These are phyloP conservation scores for Metrosideros polymorpha DNA, from an alignment of 441 rosid species.

Conservation along the genomic window DNA sequence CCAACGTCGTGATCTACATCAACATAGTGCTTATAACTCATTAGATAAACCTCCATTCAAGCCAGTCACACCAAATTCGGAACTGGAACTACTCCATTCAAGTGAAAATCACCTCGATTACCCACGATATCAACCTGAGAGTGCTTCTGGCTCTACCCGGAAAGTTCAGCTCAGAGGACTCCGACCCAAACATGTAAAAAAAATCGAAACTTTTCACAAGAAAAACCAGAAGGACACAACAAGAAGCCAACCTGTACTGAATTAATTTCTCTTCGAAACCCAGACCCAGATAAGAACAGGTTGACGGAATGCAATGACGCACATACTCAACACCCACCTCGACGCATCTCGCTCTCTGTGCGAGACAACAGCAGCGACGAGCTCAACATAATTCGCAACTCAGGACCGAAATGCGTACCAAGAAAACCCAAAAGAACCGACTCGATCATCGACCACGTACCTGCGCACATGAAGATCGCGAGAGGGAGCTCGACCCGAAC, in stretches of 20 bases:
- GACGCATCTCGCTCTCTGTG: not conserved
- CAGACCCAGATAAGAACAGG: not conserved
- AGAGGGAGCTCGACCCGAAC: not conserved
- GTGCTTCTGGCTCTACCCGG: not conserved
- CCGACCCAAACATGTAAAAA: not conserved
- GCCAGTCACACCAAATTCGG: not conserved
- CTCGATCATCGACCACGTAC: not conserved
- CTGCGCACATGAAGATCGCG: not conserved
- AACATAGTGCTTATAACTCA: not conserved
- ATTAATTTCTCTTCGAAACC: not conserved
- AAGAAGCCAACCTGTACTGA: not conserved
- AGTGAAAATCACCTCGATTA: not conserved
- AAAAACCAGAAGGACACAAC: not conserved
- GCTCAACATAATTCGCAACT: not conserved
- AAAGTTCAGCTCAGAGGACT: not conserved
- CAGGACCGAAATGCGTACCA: not conserved
- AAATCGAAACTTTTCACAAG: not conserved
- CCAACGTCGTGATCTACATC: not conserved
- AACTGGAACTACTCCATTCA: not conserved
- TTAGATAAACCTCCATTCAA: not conserved
- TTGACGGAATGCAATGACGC: not conserved
- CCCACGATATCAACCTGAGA: not conserved
- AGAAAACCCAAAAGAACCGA: not conserved
- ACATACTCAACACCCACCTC: not conserved
- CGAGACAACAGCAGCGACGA: not conserved